These are phyloP conservation scores for Psilocybe mexicana DNA, from an alignment of 1,284 basidiomycete species.

Conservation along the genomic window DNA sequence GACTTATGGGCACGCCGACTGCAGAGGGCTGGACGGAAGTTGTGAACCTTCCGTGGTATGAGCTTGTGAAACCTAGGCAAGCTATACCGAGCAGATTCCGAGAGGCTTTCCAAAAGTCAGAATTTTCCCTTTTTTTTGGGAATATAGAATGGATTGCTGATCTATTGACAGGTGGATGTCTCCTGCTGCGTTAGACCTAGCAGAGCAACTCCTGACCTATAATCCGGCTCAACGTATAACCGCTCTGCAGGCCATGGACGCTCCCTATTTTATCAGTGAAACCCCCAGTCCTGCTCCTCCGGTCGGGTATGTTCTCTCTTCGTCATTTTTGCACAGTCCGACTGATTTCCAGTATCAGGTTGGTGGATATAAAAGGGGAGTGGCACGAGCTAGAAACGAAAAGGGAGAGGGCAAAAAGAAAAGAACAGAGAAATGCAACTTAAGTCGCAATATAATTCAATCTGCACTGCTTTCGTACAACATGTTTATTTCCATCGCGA, in stretches of 20 bases:
- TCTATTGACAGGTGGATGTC: conserved; percentile 68
- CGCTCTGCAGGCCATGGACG: conserved; percentile 78
- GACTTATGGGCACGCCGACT: conserved; percentile 87
- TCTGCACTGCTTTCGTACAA: conserved; percentile 6
- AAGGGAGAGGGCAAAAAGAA: conserved; percentile 78
- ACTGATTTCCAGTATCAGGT: conserved; percentile 30
- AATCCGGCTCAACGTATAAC: conserved; percentile 80
- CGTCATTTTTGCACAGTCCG: conserved; percentile 17
- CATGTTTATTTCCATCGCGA: conserved; percentile 1
- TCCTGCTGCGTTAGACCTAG: conserved; percentile 82
- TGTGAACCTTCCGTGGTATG: conserved; percentile 92
- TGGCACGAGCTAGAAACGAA: conserved; percentile 96
- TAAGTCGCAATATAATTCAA: conserved; percentile 11
- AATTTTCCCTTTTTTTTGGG: conserved; percentile 7
- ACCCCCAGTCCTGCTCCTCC: conserved; percentile 76
- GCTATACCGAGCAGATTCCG: conserved; percentile 72
- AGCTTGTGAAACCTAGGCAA: conserved; percentile 91
- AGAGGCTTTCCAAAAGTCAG: conserved; percentile 78
- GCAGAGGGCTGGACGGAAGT: conserved; percentile 84
- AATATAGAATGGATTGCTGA: not conserved
- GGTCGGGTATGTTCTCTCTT: conserved; percentile 60
- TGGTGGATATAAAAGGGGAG: conserved; percentile 81
- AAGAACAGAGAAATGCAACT: conserved; percentile 41
- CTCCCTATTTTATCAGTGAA: conserved; percentile 84
- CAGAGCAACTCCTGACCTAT: conserved; percentile 80